These are phyloP conservation scores for Pelargonium myrrhifolium DNA, from an alignment of 441 rosid genomes.

Conservation along the genomic window DNA sequence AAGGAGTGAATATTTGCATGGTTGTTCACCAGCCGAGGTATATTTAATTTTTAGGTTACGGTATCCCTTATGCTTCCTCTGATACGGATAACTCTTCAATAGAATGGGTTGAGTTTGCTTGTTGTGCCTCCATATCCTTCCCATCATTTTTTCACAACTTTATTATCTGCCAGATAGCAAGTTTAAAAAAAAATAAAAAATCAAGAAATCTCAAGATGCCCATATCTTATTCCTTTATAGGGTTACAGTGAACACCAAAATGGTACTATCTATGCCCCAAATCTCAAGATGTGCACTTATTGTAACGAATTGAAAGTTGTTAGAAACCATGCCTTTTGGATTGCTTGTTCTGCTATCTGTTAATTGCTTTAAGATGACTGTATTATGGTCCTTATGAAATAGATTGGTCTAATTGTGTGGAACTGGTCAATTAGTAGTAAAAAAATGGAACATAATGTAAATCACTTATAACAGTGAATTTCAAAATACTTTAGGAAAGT, in stretches of 20 bases:
- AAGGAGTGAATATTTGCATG: constrained; percentile 93
- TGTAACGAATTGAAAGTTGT: background rate
- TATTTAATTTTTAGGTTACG: background rate
- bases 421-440: background rate
- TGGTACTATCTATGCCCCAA: background rate
- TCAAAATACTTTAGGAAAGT: background rate
- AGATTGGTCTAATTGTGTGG: background rate
- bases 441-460: background rate
- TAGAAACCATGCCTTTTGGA: constrained; percentile 1
- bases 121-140: no score
- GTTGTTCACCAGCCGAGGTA: constrained; percentile 97
- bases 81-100: background rate
- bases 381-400: background rate
- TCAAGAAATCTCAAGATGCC: background rate
- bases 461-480: background rate
- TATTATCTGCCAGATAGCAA: no score
- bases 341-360: background rate
- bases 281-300: background rate
- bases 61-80: background rate
- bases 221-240: background rate
- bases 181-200: background rate
- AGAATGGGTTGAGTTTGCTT: no score
- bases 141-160: no score
- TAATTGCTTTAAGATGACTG: background rate
- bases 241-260: background rate